Base-by-base conservation (phyloP, 768 basidiomycete species). In the Phaffia australis region DNA sequence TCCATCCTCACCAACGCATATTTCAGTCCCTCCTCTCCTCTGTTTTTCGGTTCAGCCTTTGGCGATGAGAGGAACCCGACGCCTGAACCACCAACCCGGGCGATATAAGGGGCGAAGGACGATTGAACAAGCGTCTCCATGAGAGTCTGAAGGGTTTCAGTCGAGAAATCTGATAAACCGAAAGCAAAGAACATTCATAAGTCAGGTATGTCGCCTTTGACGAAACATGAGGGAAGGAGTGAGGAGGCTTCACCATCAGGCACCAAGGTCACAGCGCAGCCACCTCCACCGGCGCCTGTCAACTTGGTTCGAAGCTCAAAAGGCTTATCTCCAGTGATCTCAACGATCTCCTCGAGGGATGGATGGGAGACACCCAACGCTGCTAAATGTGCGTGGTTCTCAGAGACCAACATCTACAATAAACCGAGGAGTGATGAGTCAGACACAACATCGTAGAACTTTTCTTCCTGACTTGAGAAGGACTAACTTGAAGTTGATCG, bases 271-370 rank as follows among this genome's bases (percentile, higher is more conserved):
- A 98, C 90, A 5, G 92, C 86, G 74, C 95, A 98, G n/a, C 95
- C 95, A 29, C 95, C 95, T 50, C 95, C 95, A 35, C 95, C 95
- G 9, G 95, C 94, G 51, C 95, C 95, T 8, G 95, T 99, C 65
- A 99, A 78, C 79, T 97, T 95, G 72, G 74, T n/a, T 91, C 92
- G 72, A 57, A 98, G 79, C 14, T 78, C 77, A 77, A 86, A 87
- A 9, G 85, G 86, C 69, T 79, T 73, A 14, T 81, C 80, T 14
- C 79, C 76, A 0, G 91, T 89, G 70, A 81, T 84, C n/a, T 80
- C 77, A 63, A 85, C 83, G 71, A 97, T 91, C 25, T 80, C 78
- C 76, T 99, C 95, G 65, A 99, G 78, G 1, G 85, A 78, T 15
- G 89, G 84, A 76, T 99, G 95, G 2, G 93, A 95, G 42, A 98